Base-by-base conservation (phyloP, 2,329 filamentous ascomycete species). In the Periconia macrospinosa region DNA sequence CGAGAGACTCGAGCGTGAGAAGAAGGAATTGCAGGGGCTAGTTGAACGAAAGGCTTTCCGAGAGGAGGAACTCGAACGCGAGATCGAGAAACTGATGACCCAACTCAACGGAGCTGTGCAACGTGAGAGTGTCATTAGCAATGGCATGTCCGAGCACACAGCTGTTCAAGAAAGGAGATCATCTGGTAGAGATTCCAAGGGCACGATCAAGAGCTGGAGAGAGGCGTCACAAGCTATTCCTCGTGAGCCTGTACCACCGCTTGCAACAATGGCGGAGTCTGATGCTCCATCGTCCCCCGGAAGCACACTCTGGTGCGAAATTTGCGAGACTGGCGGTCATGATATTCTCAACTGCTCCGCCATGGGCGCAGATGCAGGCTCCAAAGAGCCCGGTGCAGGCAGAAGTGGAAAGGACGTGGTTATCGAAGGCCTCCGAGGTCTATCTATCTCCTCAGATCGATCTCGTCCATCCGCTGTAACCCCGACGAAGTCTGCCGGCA, bases 261-360 rank as follows among this genome's bases (percentile, higher is more conserved):
- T 90, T 13, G 86, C 88, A 54, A 85, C 86, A 6, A 89, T 89
- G 86, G 81, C 81, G 41, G 88, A 89, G 72, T 89, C 84, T 66
- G 88, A 89, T 62, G 80, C 81, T 14, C 69, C 66, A 33, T 74
- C 71, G 6, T 73, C 70, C 14, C 90, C 88, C 40, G 86, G 82
- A 64, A 89, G 86, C 55, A 56, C 67, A 82, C 82, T 92, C 58
- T 96, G 90, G 89, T 97, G 93, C 75, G 94, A 97, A 76, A 94
- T 97, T 57, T 97, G 93, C 76, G 92, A 97, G 77, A 90, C 90
- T 33, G 83, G 85, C 45, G 92, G 93, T 15, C 93, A 97, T 69
- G 93, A 97, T 66, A 96, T 97, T 56, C 80, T 97, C 52, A 95
- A 90, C 19, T 97, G 93, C 80, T 92, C 90, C 49, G 93, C 91